These are phyloP conservation scores for Rhodotorula sp. DNA, from an alignment of 1,284 basidiomycete species.

Conservation along the genomic window DNA sequence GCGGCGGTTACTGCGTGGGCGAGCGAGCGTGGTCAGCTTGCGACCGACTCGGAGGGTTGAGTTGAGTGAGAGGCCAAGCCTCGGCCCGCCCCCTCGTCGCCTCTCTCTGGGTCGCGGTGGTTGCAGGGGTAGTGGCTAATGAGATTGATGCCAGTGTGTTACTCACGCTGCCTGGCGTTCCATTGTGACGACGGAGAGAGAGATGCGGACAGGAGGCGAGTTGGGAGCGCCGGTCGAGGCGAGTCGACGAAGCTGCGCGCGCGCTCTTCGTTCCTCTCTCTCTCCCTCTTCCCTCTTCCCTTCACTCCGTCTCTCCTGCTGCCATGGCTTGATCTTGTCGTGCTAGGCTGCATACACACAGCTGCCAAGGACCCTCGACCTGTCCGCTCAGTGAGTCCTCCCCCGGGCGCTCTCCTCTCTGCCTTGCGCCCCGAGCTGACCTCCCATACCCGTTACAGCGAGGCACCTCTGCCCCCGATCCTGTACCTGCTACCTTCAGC, in stretches of 20 bases:
- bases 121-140: too few relatives aligned
- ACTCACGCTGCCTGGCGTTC: conserved; percentile 38
- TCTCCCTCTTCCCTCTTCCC: not conserved
- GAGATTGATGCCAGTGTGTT: too few relatives aligned
- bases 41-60: too few relatives aligned
- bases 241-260: not conserved
- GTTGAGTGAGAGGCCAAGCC: not conserved
- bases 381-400: not conserved
- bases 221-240: not conserved
- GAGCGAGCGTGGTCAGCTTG: not conserved
- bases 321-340: not conserved
- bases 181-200: conserved; percentile 7
- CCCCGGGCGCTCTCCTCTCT: not conserved
- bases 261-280: not conserved
- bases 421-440: not conserved
- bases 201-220: not conserved
- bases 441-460: not conserved
- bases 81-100: too few relatives aligned
- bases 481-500: too few relatives aligned
- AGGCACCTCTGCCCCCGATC: not conserved
- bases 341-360: not conserved
- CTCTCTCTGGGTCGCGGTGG: too few relatives aligned
- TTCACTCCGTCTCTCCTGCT: not conserved
- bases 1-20: conserved; percentile 36
- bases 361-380: not conserved